Evolutionary conservation across 2,329 filamentous ascomycete species (phyloP).

Genomic region (Paraphoma sp.): DNA sequence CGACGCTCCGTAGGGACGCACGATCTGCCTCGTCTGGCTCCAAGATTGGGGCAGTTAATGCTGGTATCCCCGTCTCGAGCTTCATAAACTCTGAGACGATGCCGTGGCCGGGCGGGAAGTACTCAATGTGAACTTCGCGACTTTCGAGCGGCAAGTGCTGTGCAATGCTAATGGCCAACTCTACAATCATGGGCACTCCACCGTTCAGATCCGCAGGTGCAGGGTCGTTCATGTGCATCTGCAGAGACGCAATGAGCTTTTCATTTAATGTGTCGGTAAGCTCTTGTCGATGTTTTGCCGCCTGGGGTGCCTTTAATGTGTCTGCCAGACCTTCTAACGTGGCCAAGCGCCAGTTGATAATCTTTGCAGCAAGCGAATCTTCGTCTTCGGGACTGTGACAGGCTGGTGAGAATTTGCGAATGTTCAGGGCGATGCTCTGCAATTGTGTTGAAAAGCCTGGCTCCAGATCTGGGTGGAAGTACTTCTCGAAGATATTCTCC

Average conservation of each 20-base stretch:
- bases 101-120: constrained; percentile 77
- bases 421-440: constrained; percentile 86
- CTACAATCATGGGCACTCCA: constrained; percentile 89
- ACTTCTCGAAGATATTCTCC: constrained; percentile 88
- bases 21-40: constrained; percentile 52
- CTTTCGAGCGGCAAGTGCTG: constrained; percentile 89
- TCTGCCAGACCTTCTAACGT: constrained; percentile 90
- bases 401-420: constrained; percentile 77
- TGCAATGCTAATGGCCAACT: constrained; percentile 85
- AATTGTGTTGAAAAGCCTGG: constrained; percentile 75
- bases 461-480: constrained; percentile 91
- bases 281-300: constrained; percentile 68
- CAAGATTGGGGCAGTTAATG: constrained; percentile 52
- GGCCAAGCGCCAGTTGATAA: constrained; percentile 91
- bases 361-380: constrained; percentile 84
- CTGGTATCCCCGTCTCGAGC: constrained; percentile 67
- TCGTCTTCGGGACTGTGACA: constrained; percentile 83
- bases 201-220: constrained; percentile 83
- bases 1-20: constrained; percentile 43
- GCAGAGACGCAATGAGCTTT: constrained; percentile 72
- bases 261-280: constrained; percentile 66
- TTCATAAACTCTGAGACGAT: constrained; percentile 83
- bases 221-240: constrained; percentile 76
- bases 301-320: constrained; percentile 69
- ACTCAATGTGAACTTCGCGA: constrained; percentile 85